Conservation (phyloP, 163 green algal genomes). For the Smithsoniella earleae region DNA sequence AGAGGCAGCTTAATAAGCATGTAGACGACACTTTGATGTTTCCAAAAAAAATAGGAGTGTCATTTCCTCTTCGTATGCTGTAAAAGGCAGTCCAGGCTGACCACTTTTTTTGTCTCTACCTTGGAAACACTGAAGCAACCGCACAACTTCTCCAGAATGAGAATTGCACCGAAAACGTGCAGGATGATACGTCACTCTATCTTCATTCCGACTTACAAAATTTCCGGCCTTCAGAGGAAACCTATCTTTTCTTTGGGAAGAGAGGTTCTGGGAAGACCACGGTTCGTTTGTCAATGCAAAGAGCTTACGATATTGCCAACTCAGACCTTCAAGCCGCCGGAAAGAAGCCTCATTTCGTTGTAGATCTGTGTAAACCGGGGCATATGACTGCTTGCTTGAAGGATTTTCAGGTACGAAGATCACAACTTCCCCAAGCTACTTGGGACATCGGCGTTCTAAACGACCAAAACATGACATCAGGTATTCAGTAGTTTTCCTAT, state of each 20-base stretch:
- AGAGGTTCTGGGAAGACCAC: slow-evolving; percentile 76
- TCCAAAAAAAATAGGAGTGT: too few relatives aligned
- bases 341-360: slow-evolving; percentile 60
- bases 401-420: slow-evolving; percentile 48
- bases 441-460: too few relatives aligned
- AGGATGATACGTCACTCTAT: slow-evolving; percentile 51
- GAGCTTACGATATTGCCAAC: slow-evolving; percentile 60
- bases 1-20: too few relatives aligned
- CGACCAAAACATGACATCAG: too few relatives aligned
- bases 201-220: slow-evolving; percentile 67
- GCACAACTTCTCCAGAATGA: too few relatives aligned
- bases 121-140: too few relatives aligned
- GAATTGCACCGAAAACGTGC: too few relatives aligned
- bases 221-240: slow-evolving; percentile 71
- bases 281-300: slow-evolving; percentile 69
- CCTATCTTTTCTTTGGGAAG: slow-evolving; percentile 84
- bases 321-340: slow-evolving; percentile 37
- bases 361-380: slow-evolving; percentile 64
- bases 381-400: slow-evolving; percentile 71
- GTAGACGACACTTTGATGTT: too few relatives aligned
- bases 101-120: too few relatives aligned
- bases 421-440: background rate
- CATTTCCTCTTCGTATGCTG: too few relatives aligned
- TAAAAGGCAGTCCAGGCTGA: too few relatives aligned
- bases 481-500: too few relatives aligned